phyloP scores from a whole-genome alignment of 257 asterid species.

The Ligustrum vulgare region DNA sequence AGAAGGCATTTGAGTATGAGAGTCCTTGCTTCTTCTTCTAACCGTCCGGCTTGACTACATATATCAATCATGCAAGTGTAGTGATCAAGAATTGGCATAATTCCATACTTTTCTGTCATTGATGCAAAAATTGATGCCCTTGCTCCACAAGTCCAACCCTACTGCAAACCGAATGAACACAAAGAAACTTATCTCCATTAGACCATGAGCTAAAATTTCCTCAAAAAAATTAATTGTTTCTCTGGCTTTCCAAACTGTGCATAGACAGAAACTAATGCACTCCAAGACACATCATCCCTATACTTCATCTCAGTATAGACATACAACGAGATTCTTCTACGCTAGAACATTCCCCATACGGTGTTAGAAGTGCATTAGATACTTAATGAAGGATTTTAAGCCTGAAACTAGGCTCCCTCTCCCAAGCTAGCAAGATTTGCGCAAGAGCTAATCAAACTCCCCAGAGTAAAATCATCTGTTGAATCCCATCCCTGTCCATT shows the following conservation, averaged over 20 bases:
- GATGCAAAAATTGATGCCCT: conserved; percentile 62
- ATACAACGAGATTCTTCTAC: conserved; percentile 55
- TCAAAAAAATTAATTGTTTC: conserved; percentile 66
- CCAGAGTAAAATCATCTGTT: conserved; percentile 70
- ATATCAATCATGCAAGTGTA: conserved; percentile 68
- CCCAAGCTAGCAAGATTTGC: conserved; percentile 83
- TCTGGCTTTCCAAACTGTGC: conserved; percentile 71
- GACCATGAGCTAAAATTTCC: conserved; percentile 64
- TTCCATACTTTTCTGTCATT: conserved; percentile 56
- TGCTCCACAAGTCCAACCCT: conserved; percentile 75
- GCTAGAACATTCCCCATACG: conserved; percentile 82
- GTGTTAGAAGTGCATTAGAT: conserved; percentile 73
- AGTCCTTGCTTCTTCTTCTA: conserved; percentile 72
- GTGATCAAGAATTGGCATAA: conserved; percentile 58
- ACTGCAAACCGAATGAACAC: conserved; percentile 87
- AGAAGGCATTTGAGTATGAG: conserved; percentile 77
- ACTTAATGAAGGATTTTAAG: conserved; percentile 59
- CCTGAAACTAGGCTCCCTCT: conserved; percentile 85
- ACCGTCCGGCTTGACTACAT: conserved; percentile 71
- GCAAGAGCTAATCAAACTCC: conserved; percentile 91
- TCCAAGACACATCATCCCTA: conserved; percentile 87
- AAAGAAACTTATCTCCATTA: conserved; percentile 72
- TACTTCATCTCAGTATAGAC: conserved; percentile 52
- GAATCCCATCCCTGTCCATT: conserved; percentile 65
- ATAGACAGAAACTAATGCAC: conserved; percentile 53